Evolutionary conservation across 495 filamentous ascomycete genomes (phyloP).

Genomic region (Aspergillus leporis): DNA sequence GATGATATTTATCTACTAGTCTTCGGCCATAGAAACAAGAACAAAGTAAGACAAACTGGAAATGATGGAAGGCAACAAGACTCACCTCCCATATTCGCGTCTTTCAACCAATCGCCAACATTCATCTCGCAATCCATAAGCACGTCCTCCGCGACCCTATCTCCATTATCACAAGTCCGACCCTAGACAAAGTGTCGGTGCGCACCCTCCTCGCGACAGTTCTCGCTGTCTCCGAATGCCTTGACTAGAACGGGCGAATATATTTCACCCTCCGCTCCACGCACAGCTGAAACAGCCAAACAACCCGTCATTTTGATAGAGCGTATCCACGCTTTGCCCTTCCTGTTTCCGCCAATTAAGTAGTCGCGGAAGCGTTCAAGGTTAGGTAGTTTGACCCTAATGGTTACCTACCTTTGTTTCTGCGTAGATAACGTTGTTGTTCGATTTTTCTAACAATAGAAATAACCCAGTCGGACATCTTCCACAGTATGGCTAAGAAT

Average conservation of each 20-base stretch:
- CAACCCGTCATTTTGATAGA: slow-evolving; percentile 39
- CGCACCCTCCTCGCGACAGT: background rate
- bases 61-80: background rate
- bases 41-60: background rate
- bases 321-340: slow-evolving; percentile 27
- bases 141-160: slow-evolving; percentile 21
- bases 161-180: slow-evolving; percentile 33
- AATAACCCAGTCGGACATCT: too few species aligned
- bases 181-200: slow-evolving; percentile 33
- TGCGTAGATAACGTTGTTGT: too few species aligned
- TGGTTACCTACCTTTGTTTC: too few species aligned
- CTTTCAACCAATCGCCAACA: slow-evolving; percentile 35
- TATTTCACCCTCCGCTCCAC: slow-evolving; percentile 24
- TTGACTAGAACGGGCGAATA: background rate
- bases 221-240: background rate
- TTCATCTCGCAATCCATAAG: slow-evolving; percentile 23
- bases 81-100: slow-evolving; percentile 34
- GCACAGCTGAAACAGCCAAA: slow-evolving; percentile 36
- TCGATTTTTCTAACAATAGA: too few species aligned
- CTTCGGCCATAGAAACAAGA: background rate
- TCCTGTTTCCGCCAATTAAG: slow-evolving; percentile 24
- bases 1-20: background rate
- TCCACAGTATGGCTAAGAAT: too few species aligned
- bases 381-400: too few species aligned
- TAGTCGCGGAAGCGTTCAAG: too few species aligned